Evolutionary conservation across 306 rosid species (phyloP), one percentile per base, ranked within the genome.

Genomic region (Datisca glomerata): DNA sequence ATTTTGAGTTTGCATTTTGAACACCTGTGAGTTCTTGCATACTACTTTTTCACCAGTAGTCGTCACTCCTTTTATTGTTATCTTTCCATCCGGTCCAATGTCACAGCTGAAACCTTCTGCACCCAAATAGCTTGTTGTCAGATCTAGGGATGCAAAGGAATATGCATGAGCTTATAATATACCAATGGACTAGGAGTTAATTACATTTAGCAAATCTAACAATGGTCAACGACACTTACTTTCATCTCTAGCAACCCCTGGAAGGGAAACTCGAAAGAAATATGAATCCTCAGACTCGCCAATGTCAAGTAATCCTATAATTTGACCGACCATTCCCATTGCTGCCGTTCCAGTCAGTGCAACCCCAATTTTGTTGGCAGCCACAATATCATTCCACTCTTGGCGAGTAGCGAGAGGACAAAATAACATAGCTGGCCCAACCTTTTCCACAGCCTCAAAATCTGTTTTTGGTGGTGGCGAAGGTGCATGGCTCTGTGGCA

Each of bases 171-270:
- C n/a, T n/a, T n/a, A n/a, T n/a, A n/a, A n/a, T n/a, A n/a, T n/a
- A n/a, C n/a, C n/a, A n/a, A n/a, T n/a, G n/a, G n/a, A n/a, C n/a
- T n/a, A n/a, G n/a, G n/a, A n/a, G n/a, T n/a, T n/a, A n/a, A n/a
- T n/a, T n/a, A n/a, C n/a, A n/a, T n/a, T n/a, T n/a, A n/a, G n/a
- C n/a, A n/a, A n/a, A n/a, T n/a, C 19, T n/a, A 49, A 25, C 25
- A 5, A 27, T 11, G 25, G n/a, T 45, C 16, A 57, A 62, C 28
- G 28, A 61, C 33, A 55, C 94, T 79, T 69, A 79, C 96, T 76
- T 54, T 87, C 92, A 45, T 81, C 93, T 72, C 93, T 67, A 33
- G 69, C 78, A 38, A 76, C 93, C 18, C 87, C 94, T 0, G 94
- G 93, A 36, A 82, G 80, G 60, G 93, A 73, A 34, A 79, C 68